These are phyloP conservation scores for Chenopodium quinoa DNA, from an alignment of 148 eudicot genomes.

Conservation along the genomic window DNA sequence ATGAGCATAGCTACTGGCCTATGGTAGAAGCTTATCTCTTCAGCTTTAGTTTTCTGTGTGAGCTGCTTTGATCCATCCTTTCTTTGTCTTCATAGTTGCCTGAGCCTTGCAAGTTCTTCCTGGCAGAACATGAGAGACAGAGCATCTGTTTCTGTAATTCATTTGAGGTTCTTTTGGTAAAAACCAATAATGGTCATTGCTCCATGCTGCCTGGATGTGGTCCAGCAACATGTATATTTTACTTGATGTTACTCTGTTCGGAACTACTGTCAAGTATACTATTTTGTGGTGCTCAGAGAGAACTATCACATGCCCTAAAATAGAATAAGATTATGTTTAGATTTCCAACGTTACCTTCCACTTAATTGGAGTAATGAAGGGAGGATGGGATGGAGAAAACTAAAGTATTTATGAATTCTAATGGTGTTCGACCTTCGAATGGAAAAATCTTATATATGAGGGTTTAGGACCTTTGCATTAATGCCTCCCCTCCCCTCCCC, in stretches of 20 bases:
- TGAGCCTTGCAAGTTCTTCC: too few species aligned
- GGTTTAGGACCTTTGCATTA: background rate
- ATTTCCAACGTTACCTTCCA: background rate
- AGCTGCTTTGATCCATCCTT: too few species aligned
- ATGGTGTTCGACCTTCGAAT: too few species aligned
- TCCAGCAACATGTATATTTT: too few species aligned
- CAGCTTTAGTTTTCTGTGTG: too few species aligned
- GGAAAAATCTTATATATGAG: background rate
- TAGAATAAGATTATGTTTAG: background rate
- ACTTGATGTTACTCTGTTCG: background rate
- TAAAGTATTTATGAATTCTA: too few species aligned
- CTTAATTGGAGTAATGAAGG: background rate
- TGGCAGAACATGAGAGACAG: too few species aligned
- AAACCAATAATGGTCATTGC: background rate
- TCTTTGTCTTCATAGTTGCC: too few species aligned
- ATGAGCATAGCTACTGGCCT: too few species aligned
- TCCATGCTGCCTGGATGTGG: background rate
- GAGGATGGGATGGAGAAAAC: background rate
- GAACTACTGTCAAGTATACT: background rate
- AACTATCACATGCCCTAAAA: background rate
- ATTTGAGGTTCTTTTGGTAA: background rate
- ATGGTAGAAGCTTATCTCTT: too few species aligned
- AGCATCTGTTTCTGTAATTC: too few species aligned
- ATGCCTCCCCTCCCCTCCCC: background rate
- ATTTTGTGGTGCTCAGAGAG: background rate